phyloP scores from a whole-genome alignment of 495 filamentous ascomycete species.

The Elasticomyces elasticus region DNA sequence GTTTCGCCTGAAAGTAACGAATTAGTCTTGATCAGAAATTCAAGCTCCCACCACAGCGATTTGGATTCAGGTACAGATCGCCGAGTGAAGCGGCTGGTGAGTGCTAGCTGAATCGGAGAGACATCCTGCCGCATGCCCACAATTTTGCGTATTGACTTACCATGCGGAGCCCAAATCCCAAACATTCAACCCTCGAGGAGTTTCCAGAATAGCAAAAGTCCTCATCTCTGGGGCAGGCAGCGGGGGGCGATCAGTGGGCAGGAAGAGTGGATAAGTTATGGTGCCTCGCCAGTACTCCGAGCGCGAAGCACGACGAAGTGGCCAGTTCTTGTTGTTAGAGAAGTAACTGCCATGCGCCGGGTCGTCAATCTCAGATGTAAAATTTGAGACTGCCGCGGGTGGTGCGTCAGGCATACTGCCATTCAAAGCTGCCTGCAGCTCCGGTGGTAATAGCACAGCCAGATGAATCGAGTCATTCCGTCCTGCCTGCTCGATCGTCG shows the following conservation, averaged over 20 bases:
- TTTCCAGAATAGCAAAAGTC: conserved; percentile 26
- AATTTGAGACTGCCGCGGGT: neutral
- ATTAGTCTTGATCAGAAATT: too few species aligned
- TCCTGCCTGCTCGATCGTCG: conserved; percentile 70
- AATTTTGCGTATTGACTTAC: too few species aligned
- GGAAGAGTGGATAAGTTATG: conserved; percentile 13
- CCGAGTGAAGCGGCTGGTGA: too few species aligned
- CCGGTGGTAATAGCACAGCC: conserved; percentile 49
- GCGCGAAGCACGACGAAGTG: conserved; percentile 4
- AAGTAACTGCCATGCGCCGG: conserved; percentile 22
- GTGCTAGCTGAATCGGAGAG: too few species aligned
- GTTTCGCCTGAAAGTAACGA: conserved; percentile 10
- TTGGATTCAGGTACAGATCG: too few species aligned
- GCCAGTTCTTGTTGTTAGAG: neutral
- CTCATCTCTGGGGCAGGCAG: conserved; percentile 11
- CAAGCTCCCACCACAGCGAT: too few species aligned
- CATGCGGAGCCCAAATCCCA: conserved; percentile 27
- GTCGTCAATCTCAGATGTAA: conserved; percentile 21
- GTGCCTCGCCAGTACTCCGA: conserved; percentile 19
- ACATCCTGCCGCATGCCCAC: too few species aligned
- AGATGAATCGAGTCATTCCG: conserved; percentile 56
- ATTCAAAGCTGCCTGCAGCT: conserved; percentile 10
- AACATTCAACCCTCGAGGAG: conserved; percentile 21
- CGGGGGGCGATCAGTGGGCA: conserved; percentile 8
- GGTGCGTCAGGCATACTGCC: neutral